Evolutionary conservation across 2,329 filamentous ascomycete species (phyloP).

Genomic region (Leptographium procerum): DNA sequence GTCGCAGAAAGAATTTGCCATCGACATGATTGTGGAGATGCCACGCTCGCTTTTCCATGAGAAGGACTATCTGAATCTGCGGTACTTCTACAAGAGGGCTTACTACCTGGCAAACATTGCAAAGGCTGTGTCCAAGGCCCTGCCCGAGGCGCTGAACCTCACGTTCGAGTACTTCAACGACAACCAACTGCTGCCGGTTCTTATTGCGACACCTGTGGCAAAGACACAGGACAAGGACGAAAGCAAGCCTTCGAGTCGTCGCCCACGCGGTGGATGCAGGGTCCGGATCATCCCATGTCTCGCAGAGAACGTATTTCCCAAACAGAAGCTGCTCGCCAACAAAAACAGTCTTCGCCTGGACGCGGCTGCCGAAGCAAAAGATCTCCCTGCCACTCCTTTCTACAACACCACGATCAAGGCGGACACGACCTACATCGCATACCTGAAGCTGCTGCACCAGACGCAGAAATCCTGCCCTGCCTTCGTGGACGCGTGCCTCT

Average conservation of each 20-base stretch:
- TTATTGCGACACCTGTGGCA: conserved; percentile 22
- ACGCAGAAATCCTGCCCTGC: conserved; percentile 56
- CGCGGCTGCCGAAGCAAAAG: conserved; percentile 30
- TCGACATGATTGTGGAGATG: conserved; percentile 85
- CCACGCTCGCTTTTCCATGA: conserved; percentile 72
- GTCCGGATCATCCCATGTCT: conserved; percentile 58
- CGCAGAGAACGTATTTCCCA: conserved; percentile 56
- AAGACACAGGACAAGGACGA: conserved; percentile 17
- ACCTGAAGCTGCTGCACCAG: conserved; percentile 65
- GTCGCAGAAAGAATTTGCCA: conserved; percentile 41
- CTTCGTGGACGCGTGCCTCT: conserved; percentile 72
- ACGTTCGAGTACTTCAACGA: conserved; percentile 58
- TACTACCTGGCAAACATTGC: conserved; percentile 83
- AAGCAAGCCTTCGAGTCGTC: conserved; percentile 11
- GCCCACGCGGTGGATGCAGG: conserved; percentile 44
- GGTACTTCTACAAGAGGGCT: conserved; percentile 89
- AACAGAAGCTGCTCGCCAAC: conserved; percentile 56
- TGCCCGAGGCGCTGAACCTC: conserved; percentile 41
- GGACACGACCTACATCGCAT: conserved; percentile 61
- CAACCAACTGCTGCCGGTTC: conserved; percentile 64
- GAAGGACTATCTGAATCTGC: conserved; percentile 85
- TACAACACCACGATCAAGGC: conserved; percentile 82
- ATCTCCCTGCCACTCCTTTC: conserved; percentile 53
- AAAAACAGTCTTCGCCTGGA: conserved; percentile 58
- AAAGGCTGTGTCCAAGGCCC: conserved; percentile 48